Base-by-base conservation (phyloP, 140 eudicot genomes). In the Flaveria floridana region DNA sequence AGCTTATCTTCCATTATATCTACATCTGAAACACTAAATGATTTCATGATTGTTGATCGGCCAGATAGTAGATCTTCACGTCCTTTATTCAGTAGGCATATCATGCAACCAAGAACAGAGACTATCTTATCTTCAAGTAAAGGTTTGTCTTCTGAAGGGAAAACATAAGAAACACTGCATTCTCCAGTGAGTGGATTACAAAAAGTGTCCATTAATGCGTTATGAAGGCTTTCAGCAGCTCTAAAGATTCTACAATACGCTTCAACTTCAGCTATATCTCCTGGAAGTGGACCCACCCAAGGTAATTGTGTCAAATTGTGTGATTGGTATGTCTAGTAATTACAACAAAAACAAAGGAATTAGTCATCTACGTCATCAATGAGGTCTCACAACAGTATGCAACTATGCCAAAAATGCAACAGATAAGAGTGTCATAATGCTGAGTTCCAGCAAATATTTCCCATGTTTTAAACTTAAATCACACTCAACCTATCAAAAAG, bases 241-340 rank as follows among this genome's bases (percentile, higher is more conserved):
- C 99, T 75, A 80, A 94, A 94, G 57, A 90, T 94, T 84, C 99
- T 84, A 72, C 99, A 94, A 77, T 94, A 94, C 14, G 99, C 97
- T 85, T 94, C 99, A 25, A 94, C 90, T 81, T 94, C 99, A 0
- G 99, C 99, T 47, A 94, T 90, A 78, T 94, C 96, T 25, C 99
- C 99, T 1, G 99, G 99, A 74, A 94, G 93, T 28, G 99, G 99
- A 19, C 99, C 99, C 52, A 85, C 84, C 96, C 97, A 87, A 30
- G 91, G 95, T 78, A 83, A 79, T 64, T 90, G 96, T 37, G 90
- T 85, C 75, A 85, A 42, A 71, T 88, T 91, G 52, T 83, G 79
- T 82, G 95, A 72, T 77, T 88, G 91, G 68, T 72, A 71, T 69
- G 79, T 76, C 87, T 87, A 68, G 52, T 76, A 69, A 71, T 76